Conservation (phyloP, 2,329 filamentous ascomycete species). For the Colletotrichum tabaci region DNA sequence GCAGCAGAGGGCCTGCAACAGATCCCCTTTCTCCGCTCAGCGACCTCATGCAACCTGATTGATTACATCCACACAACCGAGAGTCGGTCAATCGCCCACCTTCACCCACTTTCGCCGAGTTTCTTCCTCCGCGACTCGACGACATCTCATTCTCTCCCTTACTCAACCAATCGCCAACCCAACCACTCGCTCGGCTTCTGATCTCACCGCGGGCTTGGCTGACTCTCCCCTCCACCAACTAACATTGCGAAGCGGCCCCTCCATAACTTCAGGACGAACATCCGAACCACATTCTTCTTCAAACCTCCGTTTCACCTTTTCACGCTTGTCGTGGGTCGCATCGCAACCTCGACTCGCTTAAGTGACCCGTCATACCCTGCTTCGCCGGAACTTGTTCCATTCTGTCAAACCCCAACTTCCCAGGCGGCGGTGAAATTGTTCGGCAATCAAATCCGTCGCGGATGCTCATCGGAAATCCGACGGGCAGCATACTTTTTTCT, state of each 20-base stretch:
- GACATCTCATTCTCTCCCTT: background rate
- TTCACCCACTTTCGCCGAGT: constrained; percentile 8
- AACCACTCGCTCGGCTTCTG: background rate
- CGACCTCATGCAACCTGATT: background rate
- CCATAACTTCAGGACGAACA: constrained; percentile 36
- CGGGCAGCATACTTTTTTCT: background rate
- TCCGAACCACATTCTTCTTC: constrained; percentile 30
- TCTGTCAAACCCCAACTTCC: background rate
- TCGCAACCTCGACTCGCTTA: constrained; percentile 29
- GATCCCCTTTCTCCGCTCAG: constrained; percentile 2
- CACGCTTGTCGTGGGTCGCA: constrained; percentile 15
- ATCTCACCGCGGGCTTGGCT: constrained; percentile 9
- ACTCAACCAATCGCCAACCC: background rate
- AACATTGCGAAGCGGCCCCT: constrained; percentile 8
- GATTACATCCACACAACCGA: background rate
- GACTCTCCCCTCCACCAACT: constrained; percentile 18
- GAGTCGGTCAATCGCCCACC: background rate
- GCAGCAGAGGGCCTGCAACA: background rate
- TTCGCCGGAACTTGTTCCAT: constrained; percentile 14
- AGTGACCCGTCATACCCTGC: constrained; percentile 5
- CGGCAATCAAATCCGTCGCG: background rate
- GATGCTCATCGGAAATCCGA: background rate
- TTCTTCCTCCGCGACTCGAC: background rate
- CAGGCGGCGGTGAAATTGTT: background rate
- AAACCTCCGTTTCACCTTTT: constrained; percentile 40